Evolutionary conservation across 2,329 filamentous ascomycete species (phyloP).

Genomic region (Cladosporium austrohemisphaericum): DNA sequence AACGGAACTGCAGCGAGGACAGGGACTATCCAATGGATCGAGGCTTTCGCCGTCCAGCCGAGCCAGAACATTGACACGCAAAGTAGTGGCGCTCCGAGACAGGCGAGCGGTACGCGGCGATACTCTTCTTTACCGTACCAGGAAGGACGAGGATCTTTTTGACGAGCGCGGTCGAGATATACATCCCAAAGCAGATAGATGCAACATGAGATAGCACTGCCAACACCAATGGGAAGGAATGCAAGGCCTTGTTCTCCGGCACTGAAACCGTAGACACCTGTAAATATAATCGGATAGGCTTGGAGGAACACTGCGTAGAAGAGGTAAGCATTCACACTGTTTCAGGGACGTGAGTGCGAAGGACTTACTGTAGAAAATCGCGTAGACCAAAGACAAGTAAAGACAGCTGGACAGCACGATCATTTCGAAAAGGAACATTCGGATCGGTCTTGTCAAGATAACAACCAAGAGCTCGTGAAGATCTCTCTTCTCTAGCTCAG

Average conservation of each 20-base stretch:
- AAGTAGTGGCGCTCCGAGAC: conserved; percentile 58
- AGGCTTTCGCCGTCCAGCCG: conserved; percentile 38
- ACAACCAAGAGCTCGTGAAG: conserved; percentile 60
- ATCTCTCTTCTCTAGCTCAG: conserved; percentile 59
- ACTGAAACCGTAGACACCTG: conserved; percentile 58
- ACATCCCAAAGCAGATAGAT: conserved; percentile 65
- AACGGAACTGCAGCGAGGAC: conserved; percentile 41
- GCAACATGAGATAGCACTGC: conserved; percentile 55
- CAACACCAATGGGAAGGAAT: conserved; percentile 66
- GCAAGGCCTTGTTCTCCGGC: conserved; percentile 63
- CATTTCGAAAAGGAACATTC: conserved; percentile 71
- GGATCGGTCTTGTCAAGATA: conserved; percentile 66
- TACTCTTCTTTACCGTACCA: conserved; percentile 65
- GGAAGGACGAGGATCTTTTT: conserved; percentile 36
- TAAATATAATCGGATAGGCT: conserved; percentile 66
- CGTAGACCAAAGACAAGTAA: conserved; percentile 61
- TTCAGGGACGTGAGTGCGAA: no score
- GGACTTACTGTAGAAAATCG: conserved; percentile 56
- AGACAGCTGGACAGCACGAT: conserved; percentile 71
- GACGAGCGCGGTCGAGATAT: conserved; percentile 53
- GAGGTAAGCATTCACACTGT: no score
- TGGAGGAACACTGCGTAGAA: conserved; percentile 63
- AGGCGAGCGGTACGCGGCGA: conserved; percentile 67
- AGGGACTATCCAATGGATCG: conserved; percentile 44
- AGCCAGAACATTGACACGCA: conserved; percentile 40